Percentiles rank a stretch among this genome's conserved stretches.
phyloP scores from a whole-genome alignment of 2,329 filamentous ascomycete species.

The Pestalotiopsis sp. region DNA sequence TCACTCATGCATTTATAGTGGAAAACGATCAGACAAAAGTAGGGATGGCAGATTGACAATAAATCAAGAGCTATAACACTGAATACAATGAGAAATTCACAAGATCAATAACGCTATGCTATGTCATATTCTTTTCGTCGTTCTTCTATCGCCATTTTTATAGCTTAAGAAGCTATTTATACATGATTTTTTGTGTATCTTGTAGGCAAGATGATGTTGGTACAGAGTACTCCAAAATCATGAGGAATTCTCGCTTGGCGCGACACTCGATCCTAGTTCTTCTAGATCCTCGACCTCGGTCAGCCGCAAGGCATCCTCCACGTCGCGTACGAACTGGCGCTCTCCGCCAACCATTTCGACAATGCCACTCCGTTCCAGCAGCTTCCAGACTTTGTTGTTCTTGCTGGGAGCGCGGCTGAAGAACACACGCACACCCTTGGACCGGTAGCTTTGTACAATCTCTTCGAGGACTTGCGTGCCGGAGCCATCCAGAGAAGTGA shows the following conservation, averaged over 20 bases:
- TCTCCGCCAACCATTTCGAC: constrained; percentile 79
- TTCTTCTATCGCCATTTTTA: neutral
- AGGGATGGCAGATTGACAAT: neutral
- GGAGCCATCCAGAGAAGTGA: constrained; percentile 90
- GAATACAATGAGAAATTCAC: neutral
- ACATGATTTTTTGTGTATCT: neutral
- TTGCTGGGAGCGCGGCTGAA: constrained; percentile 63
- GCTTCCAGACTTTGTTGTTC: constrained; percentile 63
- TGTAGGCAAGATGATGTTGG: neutral
- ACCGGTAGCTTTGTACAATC: constrained; percentile 81
- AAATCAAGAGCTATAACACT: neutral
- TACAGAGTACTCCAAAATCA: neutral
- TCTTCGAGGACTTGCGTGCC: constrained; percentile 90
- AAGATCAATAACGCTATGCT: neutral
- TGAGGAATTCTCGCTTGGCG: constrained; percentile 7
- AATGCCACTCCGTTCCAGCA: constrained; percentile 82
- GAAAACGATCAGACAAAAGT: neutral
- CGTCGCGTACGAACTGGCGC: constrained; percentile 77
- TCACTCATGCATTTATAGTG: too few species aligned
- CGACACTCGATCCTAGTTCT: constrained; percentile 11
- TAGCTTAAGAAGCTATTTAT: neutral
- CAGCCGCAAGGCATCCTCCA: constrained; percentile 81
- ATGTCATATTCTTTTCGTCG: neutral
- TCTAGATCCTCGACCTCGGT: constrained; percentile 67
- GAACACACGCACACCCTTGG: constrained; percentile 75